Conservation (phyloP, 1,284 basidiomycete species). For the Rhodotorula sp. region DNA sequence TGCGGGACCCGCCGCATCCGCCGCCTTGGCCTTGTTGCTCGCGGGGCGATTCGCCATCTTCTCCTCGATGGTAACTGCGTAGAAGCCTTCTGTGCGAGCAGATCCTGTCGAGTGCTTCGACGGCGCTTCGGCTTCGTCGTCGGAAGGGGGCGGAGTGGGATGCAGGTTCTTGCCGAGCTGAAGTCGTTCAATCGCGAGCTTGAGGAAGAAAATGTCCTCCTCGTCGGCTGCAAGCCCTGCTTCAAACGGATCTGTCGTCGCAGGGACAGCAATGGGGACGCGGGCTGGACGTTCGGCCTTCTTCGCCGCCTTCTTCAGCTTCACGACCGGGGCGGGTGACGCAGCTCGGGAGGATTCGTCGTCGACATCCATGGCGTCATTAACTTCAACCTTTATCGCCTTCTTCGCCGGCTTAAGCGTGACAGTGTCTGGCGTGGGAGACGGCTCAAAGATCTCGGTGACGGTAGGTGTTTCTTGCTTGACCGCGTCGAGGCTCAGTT, state of each 20-base stretch:
- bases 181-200: conserved; percentile 59
- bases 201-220: conserved; percentile 85
- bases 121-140: conserved; percentile 30
- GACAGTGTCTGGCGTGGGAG: background rate
- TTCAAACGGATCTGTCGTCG: conserved; percentile 60
- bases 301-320: background rate
- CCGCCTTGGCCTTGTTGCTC: conserved; percentile 55
- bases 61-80: conserved; percentile 86
- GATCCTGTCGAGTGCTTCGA: conserved; percentile 70
- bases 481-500: background rate
- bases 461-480: conserved; percentile 18
- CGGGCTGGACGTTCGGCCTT: conserved; percentile 14
- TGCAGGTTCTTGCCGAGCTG: conserved; percentile 41
- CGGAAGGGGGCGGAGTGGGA: conserved; percentile 35
- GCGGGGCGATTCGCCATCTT: conserved; percentile 78
- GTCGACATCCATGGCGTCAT: conserved; percentile 24
- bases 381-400: background rate
- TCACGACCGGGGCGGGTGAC: background rate
- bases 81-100: conserved; percentile 88
- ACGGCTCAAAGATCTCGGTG: background rate
- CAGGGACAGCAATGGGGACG: conserved; percentile 38
- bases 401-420: background rate
- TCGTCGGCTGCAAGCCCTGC: conserved; percentile 72
- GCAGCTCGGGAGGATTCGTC: background rate
- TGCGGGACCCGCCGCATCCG: conserved; percentile 46